Percentiles rank a stretch among this genome's conserved stretches.
Conservation (phyloP, 768 basidiomycete species). For the Boletus fagicola region DNA sequence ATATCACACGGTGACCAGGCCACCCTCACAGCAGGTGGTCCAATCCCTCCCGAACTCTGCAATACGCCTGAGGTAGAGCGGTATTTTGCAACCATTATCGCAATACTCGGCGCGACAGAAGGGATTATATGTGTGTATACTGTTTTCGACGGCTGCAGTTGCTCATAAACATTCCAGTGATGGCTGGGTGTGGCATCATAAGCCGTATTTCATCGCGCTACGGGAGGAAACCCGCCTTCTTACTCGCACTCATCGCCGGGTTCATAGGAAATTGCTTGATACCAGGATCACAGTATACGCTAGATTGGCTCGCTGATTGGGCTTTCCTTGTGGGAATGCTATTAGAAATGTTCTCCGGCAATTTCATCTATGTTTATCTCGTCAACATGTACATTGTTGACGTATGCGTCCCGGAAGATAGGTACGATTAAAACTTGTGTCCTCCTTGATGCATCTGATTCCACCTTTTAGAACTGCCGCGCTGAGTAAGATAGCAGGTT, state of each 20-base stretch:
- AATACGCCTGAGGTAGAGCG: conserved; percentile 19
- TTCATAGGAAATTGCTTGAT: conserved; percentile 16
- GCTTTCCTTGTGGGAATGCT: conserved; percentile 23
- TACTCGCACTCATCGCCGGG: conserved; percentile 8
- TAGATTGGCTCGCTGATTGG: conserved; percentile 16
- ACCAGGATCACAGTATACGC: conserved; percentile 15
- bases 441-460: conserved; percentile 4
- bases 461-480: conserved; percentile 21
- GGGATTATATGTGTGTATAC: conserved; percentile 22
- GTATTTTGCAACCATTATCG: conserved; percentile 22
- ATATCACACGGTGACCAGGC: conserved; percentile 6
- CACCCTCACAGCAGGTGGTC: conserved; percentile 7
- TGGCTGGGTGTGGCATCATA: conserved; percentile 23
- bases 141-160: neutral
- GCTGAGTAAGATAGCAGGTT: conserved; percentile 29
- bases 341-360: conserved; percentile 10
- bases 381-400: conserved; percentile 32
- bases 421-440: conserved; percentile 10
- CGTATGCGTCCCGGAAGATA: conserved; percentile 21
- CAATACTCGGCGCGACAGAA: conserved; percentile 14
- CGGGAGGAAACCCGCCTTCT: conserved; percentile 27
- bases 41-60: conserved; percentile 18
- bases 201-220: conserved; percentile 26
- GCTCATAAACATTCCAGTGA: conserved; percentile 16
- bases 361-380: conserved; percentile 20